Evolutionary conservation across 2,329 filamentous ascomycete genomes (phyloP).

Genomic region (Fusarium aywerte): DNA sequence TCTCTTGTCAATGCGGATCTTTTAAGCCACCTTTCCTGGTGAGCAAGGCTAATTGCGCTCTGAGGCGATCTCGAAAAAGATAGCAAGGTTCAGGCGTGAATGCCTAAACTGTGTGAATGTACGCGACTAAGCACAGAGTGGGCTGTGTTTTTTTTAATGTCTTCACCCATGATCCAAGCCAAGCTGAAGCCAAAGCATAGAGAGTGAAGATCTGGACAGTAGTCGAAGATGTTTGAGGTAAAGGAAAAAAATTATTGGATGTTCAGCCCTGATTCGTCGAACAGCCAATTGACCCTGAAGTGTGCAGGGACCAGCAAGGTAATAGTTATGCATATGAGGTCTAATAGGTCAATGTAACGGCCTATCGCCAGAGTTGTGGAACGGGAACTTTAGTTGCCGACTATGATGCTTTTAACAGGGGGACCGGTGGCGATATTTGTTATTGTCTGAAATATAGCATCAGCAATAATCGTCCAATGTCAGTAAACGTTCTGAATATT

Average conservation of each 20-base stretch:
- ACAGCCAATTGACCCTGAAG: conserved; percentile 6
- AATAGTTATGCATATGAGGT: conserved; percentile 6
- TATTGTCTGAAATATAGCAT: neutral
- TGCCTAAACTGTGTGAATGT: neutral
- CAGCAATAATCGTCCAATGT: conserved; percentile 4
- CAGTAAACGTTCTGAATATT: conserved; percentile 5
- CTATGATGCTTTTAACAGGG: conserved; percentile 13
- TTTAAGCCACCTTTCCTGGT: neutral
- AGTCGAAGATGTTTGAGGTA: conserved; percentile 11
- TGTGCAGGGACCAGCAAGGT: conserved; percentile 29
- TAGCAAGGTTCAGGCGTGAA: neutral
- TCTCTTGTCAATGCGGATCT: conserved; percentile 7
- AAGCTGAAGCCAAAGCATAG: conserved; percentile 13
- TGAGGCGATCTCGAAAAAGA: conserved; percentile 14
- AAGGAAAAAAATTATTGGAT: conserved; percentile 12
- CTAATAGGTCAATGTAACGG: conserved; percentile 26
- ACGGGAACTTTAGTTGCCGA: conserved; percentile 20
- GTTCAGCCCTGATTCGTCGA: conserved; percentile 23
- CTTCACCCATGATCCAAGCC: neutral
- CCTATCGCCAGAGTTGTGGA: conserved; percentile 16
- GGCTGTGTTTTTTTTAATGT: neutral
- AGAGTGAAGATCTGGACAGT: conserved; percentile 13
- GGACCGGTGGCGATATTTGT: conserved; percentile 17
- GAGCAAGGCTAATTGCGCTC: conserved; percentile 12
- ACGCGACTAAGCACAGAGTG: conserved; percentile 2